Evolutionary conservation across 2,329 filamentous ascomycete species (phyloP), one percentile per base, ranked within the genome.

Genomic region (Atkinsonella hypoxylon): DNA sequence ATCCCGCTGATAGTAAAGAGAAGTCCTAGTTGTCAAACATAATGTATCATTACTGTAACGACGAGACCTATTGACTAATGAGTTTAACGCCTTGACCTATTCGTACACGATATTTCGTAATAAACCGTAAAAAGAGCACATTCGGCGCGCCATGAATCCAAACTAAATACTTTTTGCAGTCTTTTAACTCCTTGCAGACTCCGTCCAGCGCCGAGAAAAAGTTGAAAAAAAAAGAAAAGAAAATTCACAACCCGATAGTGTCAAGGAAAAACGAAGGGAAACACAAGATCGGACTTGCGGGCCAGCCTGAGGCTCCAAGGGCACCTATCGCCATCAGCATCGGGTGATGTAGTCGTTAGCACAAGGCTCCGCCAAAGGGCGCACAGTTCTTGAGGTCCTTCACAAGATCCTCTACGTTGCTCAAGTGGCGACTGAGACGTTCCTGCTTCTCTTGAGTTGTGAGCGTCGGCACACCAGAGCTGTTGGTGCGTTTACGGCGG

Each of bases 371-470:
- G 6, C 81, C 83, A 70, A 89, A 89, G 0, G 88, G 85, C 45
- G 85, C 83, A 57, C 81, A 86, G 64, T 87, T 87, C 56, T 83
- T 81, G 59, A 96, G 69, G 66, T 96, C 89, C 64, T 86, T 82
- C 49, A 95, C 87, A 53, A 95, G 74, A 58, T 90, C 87, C 55
- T 90, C 86, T 26, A 94, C 87, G 61, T 86, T 93, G 65, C 77
- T 85, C 61, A 95, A 73, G 65, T 93, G 87, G 56, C 80, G 76
- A 42, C 85, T 86, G 39, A 95, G 71, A 65, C 94, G 69, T 47
- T 75, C 76, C 70, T 93, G 87, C 71, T 95, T 95, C 65, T 94
- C 86, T 56, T 85, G 81, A 11, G 86, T 89, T 8, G 77, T 81
- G 53, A 81, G 77, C n/a, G 76, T 84, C 40, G 47, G 57, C 36